phyloP scores from a whole-genome alignment of 2,329 filamentous ascomycete genomes.

The Penicillium rolfsii region DNA sequence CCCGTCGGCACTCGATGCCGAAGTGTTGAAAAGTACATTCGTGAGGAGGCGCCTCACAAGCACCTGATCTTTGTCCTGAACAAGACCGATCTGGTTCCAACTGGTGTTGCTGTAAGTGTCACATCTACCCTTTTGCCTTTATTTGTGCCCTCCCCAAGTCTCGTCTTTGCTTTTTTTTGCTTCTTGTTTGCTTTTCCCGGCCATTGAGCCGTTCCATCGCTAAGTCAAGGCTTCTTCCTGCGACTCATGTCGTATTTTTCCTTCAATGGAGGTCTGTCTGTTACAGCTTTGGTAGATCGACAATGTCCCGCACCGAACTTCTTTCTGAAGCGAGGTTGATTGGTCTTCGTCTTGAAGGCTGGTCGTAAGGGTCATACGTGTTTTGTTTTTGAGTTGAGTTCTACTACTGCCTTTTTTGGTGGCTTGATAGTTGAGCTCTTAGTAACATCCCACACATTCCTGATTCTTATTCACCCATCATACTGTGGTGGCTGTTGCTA shows the following conservation, averaged over 20 bases:
- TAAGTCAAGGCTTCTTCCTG: slow-evolving; percentile 85
- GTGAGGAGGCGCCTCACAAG: slow-evolving; percentile 92
- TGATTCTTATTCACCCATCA: slow-evolving; percentile 28
- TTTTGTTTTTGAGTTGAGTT: slow-evolving; percentile 97
- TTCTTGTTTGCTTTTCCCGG: slow-evolving; percentile 28
- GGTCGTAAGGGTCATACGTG: slow-evolving; percentile 77
- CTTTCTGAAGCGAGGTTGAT: slow-evolving; percentile 70
- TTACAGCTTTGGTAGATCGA: slow-evolving; percentile 99
- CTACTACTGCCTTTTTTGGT: slow-evolving; percentile 66
- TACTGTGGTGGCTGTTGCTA: slow-evolving; percentile 38
- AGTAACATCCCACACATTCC: slow-evolving; percentile 94
- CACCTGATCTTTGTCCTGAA: slow-evolving; percentile 88
- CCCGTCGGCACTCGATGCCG: slow-evolving; percentile 87
- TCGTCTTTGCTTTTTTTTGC: slow-evolving; percentile 10
- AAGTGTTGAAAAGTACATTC: slow-evolving; percentile 90
- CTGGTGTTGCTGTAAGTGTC: slow-evolving; percentile 86
- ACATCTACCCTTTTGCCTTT: slow-evolving; percentile 8
- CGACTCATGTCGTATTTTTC: slow-evolving; percentile 58
- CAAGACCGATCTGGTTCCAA: slow-evolving; percentile 91
- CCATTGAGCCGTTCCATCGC: slow-evolving; percentile 56
- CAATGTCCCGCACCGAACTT: slow-evolving; percentile 68
- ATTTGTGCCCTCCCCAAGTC: slow-evolving; percentile 4
- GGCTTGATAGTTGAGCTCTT: slow-evolving; percentile 82
- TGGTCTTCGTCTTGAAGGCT: slow-evolving; percentile 85
- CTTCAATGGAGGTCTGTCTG: slow-evolving; percentile 80